Percentiles rank a stretch among this genome's conserved stretches.
phyloP scores from a whole-genome alignment of 352 stramenopile species.

The Nothophytophthora sp. region DNA sequence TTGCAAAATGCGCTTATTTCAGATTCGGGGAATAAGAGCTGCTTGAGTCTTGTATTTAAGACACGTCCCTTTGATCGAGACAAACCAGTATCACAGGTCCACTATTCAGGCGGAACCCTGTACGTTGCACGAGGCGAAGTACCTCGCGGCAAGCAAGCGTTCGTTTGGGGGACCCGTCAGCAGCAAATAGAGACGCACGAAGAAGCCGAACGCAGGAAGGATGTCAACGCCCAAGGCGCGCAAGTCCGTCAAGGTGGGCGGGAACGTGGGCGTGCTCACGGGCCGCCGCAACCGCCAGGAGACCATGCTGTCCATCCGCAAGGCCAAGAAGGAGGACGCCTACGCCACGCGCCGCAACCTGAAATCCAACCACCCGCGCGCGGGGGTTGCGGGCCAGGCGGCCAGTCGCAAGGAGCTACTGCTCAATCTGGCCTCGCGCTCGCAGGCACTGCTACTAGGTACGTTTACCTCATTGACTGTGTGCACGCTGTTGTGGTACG shows the following conservation, averaged over 20 bases:
- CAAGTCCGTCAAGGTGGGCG: slow-evolving; percentile 78
- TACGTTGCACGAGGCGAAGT: no score
- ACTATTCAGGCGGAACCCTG: no score
- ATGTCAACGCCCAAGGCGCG: slow-evolving; percentile 50
- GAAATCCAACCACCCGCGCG: slow-evolving; percentile 70
- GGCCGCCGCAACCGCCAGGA: slow-evolving; percentile 83
- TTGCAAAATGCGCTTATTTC: no score
- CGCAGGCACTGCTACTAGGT: slow-evolving; percentile 77
- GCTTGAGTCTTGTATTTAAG: no score
- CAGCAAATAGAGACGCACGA: neutral
- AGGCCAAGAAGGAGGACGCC: slow-evolving; percentile 89
- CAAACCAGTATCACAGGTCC: no score
- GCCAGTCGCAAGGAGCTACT: slow-evolving; percentile 70
- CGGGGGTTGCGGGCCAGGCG: slow-evolving; percentile 29
- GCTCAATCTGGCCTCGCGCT: slow-evolving; percentile 79
- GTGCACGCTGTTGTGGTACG: neutral
- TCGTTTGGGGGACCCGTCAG: no score
- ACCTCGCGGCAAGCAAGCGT: no score
- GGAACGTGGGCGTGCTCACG: slow-evolving; percentile 70
- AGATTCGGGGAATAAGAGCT: no score
- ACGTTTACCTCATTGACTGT: neutral
- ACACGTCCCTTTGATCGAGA: no score
- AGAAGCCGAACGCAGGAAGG: neutral
- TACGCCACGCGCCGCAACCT: slow-evolving; percentile 87
- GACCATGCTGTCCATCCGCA: slow-evolving; percentile 87